These are phyloP conservation scores for Oryza brachyantha DNA, from an alignment of 176 grass and related monocot genomes.

Conservation along the genomic window DNA sequence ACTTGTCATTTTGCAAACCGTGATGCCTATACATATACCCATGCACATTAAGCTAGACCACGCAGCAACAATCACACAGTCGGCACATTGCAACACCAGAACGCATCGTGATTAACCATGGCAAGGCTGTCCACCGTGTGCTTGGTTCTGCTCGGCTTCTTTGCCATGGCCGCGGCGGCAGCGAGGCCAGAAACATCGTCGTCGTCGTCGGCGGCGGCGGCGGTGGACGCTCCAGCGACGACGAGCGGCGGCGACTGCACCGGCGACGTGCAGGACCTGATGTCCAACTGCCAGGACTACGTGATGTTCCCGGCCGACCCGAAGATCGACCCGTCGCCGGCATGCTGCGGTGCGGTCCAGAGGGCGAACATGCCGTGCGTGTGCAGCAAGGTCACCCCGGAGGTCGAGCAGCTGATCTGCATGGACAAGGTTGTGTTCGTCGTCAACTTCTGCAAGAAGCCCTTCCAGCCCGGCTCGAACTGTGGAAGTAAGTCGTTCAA, in stretches of 20 bases:
- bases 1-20: background rate
- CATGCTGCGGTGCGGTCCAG: conserved; percentile 24
- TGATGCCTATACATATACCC: background rate
- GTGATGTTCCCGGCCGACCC: conserved; percentile 24
- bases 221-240: background rate
- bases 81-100: background rate
- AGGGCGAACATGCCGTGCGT: conserved; percentile 20
- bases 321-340: conserved; percentile 37
- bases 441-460: conserved; percentile 13
- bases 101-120: background rate
- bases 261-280: conserved; percentile 23
- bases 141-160: conserved; percentile 22
- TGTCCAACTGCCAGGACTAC: conserved; percentile 32
- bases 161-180: conserved; percentile 3
- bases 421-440: conserved; percentile 54
- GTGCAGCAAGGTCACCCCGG: conserved; percentile 34
- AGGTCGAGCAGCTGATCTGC: conserved; percentile 23
- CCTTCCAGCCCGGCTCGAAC: conserved; percentile 10
- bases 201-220: too few species aligned
- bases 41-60: background rate
- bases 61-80: background rate
- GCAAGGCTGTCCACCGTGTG: conserved; percentile 17
- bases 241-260: background rate
- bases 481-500: conserved; percentile 44
- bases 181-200: background rate